Evolutionary conservation across 495 filamentous ascomycete genomes (phyloP).

Genomic region (Aspergillus bertholletiae): DNA sequence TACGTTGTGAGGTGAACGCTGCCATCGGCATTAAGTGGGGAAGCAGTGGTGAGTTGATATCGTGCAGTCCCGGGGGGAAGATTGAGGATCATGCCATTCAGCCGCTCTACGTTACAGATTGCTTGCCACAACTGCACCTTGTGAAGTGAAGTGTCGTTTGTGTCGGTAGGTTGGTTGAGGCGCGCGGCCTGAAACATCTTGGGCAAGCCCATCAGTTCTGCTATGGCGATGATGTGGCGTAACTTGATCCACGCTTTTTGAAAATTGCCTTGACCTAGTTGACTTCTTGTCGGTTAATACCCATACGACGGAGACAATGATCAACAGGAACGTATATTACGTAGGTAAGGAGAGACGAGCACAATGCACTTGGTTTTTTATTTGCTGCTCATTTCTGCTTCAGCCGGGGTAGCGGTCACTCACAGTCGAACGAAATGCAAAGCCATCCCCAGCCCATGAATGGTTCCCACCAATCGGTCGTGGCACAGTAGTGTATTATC

Average conservation of each 20-base stretch:
- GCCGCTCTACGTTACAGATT: constrained; percentile 24
- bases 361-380: too few relatives aligned
- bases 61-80: constrained; percentile 23
- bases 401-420: constrained; percentile 6
- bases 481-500: constrained; percentile 19
- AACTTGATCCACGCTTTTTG: constrained; percentile 24
- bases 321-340: too few relatives aligned
- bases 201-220: constrained; percentile 27
- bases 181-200: constrained; percentile 9
- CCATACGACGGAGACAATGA: background rate
- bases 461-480: constrained; percentile 19
- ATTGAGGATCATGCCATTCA: constrained; percentile 26
- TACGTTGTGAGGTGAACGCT: constrained; percentile 22
- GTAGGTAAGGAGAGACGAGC: too few relatives aligned
- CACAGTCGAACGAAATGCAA: constrained; percentile 25
- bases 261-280: constrained; percentile 23
- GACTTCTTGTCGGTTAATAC: constrained; percentile 5
- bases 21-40: constrained; percentile 16
- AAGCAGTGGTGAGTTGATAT: constrained; percentile 7
- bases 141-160: constrained; percentile 1
- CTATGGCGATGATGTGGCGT: constrained; percentile 24
- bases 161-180: constrained; percentile 1
- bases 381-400: too few relatives aligned
- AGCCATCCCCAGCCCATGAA: constrained; percentile 16
- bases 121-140: constrained; percentile 25